phyloP scores from a whole-genome alignment of 176 grass and related monocot genomes.

The Chloris gayana region DNA sequence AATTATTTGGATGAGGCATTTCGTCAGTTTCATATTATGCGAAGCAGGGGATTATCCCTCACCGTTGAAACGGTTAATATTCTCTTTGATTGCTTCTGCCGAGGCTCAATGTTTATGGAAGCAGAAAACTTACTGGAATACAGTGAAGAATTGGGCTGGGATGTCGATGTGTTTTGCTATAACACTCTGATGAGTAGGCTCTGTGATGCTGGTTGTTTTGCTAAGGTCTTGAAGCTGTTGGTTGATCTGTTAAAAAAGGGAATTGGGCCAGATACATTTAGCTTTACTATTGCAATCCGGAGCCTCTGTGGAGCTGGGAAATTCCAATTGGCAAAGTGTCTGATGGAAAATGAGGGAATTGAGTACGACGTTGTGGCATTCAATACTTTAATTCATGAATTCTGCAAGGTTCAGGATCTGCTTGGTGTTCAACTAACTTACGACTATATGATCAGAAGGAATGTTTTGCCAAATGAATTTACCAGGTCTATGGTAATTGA shows the following conservation, averaged over 20 bases:
- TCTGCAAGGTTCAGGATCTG: constrained; percentile 46
- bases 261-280: constrained; percentile 67
- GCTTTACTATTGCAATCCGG: constrained; percentile 73
- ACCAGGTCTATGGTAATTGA: constrained; percentile 61
- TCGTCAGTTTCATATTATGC: constrained; percentile 52
- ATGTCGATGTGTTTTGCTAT: constrained; percentile 62
- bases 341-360: constrained; percentile 46
- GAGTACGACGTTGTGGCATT: constrained; percentile 60
- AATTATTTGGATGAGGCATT: constrained; percentile 59
- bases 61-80: constrained; percentile 58
- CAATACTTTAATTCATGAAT: constrained; percentile 81
- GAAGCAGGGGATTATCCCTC: constrained; percentile 37
- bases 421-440: constrained; percentile 37
- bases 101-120: constrained; percentile 47
- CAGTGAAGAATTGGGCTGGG: constrained; percentile 54
- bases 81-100: constrained; percentile 75
- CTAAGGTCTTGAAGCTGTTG: constrained; percentile 61
- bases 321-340: constrained; percentile 45
- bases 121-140: constrained; percentile 61
- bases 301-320: constrained; percentile 68
- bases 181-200: constrained; percentile 82
- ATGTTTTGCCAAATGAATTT: constrained; percentile 60
- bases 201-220: constrained; percentile 50
- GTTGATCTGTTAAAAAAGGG: constrained; percentile 75
- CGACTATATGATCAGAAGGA: constrained; percentile 41